Base-by-base conservation (phyloP, 2,329 filamentous ascomycete species). In the Chaetomium olivaceum region DNA sequence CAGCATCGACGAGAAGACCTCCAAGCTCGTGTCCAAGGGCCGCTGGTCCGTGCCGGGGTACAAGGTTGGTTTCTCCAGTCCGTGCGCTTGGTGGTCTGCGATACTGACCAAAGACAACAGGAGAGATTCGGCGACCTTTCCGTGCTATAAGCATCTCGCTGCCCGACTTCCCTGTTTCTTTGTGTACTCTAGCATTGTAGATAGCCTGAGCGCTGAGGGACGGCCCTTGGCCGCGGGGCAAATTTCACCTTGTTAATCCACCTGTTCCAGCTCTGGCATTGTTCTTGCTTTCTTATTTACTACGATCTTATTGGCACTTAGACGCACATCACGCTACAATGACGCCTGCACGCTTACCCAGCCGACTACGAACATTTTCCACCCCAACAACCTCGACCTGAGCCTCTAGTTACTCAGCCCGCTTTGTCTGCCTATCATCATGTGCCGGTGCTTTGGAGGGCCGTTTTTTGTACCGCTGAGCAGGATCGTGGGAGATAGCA, bases 111-210 rank as follows among this genome's bases (percentile, higher is more conserved):
- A 70, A 68, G 72, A 57, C 56, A 76, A 72, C 76, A 98, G 94
- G 95, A 99, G 88, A 96, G 93, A 87, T 99, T 98, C 82, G 95
- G 95, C 85, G 93, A 98, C 80, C 89, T 98, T 75, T 94, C 95
- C 75, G 83, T 96, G 75, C 85, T 98, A 80, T 99, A 97, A 88
- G 87, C 78, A 46, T 48, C 33, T 29, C 36, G 54, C 39, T 52
- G 50, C 61, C 74, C 73, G 74, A 76, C 76, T 76, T 60, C 60
- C 64, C 76, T 73, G 82, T 82, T 79, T 80, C 78, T 81, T 83
- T 82, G 80, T 88, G 84, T 86, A 86, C 82, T 87, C 83, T 89
- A 89, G 85, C 84, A 86, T 85, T 88, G 85, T 89, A 89, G 85
- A 88, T 87, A 87, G 69, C 70, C 69, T 61, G 63, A 68, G 64